phyloP scores from a whole-genome alignment of 306 rosid genomes.

The Cicer cuneatum region DNA sequence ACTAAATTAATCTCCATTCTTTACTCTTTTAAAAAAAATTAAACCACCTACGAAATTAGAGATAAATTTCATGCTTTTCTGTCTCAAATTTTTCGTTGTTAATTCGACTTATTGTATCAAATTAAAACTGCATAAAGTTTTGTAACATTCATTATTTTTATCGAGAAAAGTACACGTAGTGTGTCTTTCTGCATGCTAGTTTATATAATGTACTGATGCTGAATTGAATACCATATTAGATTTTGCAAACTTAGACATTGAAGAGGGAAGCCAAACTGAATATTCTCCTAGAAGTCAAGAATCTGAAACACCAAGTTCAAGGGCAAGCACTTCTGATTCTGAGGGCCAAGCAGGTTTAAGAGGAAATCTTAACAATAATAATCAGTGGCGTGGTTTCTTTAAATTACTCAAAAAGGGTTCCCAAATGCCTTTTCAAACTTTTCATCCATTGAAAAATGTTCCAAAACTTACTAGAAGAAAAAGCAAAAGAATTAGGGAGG shows the following conservation, averaged over 20 bases:
- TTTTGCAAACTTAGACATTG: conserved; percentile 52
- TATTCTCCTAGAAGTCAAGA: conserved; percentile 55
- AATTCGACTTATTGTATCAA: background rate
- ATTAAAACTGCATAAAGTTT: too few relatives aligned
- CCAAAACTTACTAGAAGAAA: conserved; percentile 77
- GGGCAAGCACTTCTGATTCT: conserved; percentile 72
- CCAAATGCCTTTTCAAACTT: conserved; percentile 59
- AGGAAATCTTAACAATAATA: conserved; percentile 2
- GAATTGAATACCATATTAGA: conserved; percentile 49
- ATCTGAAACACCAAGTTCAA: conserved; percentile 56
- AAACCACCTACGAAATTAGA: background rate
- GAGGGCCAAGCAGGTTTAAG: conserved; percentile 51
- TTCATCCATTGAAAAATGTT: conserved; percentile 59
- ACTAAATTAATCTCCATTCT: conserved; percentile 38
- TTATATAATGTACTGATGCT: conserved; percentile 26
- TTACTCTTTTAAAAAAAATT: background rate
- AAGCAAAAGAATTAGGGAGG: conserved; percentile 74
- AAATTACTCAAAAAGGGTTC: conserved; percentile 70
- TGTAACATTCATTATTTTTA: too few relatives aligned
- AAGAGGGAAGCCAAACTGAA: conserved; percentile 48
- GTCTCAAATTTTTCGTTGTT: background rate
- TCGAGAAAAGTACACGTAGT: too few relatives aligned
- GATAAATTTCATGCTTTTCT: background rate
- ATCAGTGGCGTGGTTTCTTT: conserved; percentile 72
- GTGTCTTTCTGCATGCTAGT: background rate